Conservation (phyloP, 441 rosid genomes). For the Pelargonium cotyledonis region DNA sequence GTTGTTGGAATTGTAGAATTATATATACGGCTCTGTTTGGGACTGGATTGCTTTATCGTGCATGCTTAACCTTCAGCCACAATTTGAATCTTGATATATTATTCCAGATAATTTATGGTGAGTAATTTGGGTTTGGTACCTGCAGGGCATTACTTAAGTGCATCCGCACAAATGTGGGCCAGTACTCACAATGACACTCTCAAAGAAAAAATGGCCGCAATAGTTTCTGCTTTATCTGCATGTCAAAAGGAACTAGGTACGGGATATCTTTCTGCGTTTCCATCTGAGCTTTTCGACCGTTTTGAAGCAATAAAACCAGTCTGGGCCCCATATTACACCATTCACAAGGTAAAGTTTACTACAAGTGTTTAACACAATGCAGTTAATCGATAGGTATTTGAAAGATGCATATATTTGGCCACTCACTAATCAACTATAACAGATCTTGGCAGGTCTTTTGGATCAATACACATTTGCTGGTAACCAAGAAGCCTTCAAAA, state of each 20-base stretch:
- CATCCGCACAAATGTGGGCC: conserved; percentile 93
- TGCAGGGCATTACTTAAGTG: conserved; percentile 93
- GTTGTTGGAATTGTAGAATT: too few species aligned
- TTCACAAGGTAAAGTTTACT: conserved; percentile 62
- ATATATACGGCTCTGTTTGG: too few species aligned
- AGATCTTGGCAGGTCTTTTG: conserved; percentile 56
- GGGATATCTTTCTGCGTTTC: conserved; percentile 93
- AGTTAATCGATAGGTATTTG: neutral
- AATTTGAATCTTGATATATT: neutral
- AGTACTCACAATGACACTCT: conserved; percentile 69
- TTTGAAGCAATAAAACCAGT: conserved; percentile 74
- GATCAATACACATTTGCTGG: conserved; percentile 45
- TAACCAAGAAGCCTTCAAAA: conserved; percentile 40
- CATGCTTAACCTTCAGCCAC: too few species aligned
- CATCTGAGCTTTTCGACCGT: conserved; percentile 71
- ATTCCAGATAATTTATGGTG: conserved; percentile 8
- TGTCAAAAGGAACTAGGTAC: conserved; percentile 72
- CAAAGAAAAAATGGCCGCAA: conserved; percentile 57
- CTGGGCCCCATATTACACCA: conserved; percentile 98
- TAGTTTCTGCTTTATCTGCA: conserved; percentile 57
- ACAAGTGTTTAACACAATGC: neutral
- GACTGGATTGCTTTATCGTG: too few species aligned
- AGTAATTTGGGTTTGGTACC: conserved; percentile 19
- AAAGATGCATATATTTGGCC: conserved; percentile 1
- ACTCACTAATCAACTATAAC: conserved; percentile 17